phyloP scores from a whole-genome alignment of 2,329 filamentous ascomycete genomes.

The Triangularia verruculosa region DNA sequence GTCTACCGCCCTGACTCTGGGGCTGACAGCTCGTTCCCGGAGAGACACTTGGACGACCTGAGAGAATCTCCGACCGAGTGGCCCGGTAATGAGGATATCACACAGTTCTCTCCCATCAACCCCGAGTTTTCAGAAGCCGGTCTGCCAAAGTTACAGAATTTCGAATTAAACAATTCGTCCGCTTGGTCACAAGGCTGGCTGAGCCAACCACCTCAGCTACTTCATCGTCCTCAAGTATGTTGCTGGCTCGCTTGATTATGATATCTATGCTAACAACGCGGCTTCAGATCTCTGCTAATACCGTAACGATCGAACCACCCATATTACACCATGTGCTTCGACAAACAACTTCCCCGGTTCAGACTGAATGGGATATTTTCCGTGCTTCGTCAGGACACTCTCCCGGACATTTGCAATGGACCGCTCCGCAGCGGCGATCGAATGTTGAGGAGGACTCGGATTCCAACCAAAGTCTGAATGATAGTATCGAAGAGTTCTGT shows the following conservation, averaged over 20 bases:
- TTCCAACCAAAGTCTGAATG: constrained; percentile 20
- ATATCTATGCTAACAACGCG: not conserved
- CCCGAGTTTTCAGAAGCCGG: constrained; percentile 9
- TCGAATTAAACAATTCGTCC: constrained; percentile 7
- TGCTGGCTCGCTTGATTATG: not conserved
- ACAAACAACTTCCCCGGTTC: constrained; percentile 3
- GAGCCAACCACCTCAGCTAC: constrained; percentile 4
- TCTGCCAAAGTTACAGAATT: constrained; percentile 10
- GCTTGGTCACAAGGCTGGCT: constrained; percentile 19
- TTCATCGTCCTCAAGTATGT: constrained; percentile 18
- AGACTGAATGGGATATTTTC: constrained; percentile 19
- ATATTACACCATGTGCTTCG: constrained; percentile 8
- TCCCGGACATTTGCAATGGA: constrained; percentile 16
- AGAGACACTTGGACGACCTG: constrained; percentile 21
- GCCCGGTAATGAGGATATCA: constrained; percentile 10
- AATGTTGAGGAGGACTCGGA: constrained; percentile 27
- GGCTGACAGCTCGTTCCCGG: constrained; percentile 26
- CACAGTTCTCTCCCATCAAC: constrained; percentile 3
- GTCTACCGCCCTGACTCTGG: constrained; percentile 15
- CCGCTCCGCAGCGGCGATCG: constrained; percentile 3
- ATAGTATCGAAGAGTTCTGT: constrained; percentile 17
- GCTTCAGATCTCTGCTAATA: constrained; percentile 2
- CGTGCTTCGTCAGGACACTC: constrained; percentile 7
- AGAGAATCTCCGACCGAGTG: constrained; percentile 1
- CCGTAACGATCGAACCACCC: not conserved